phyloP scores from a whole-genome alignment of 2,329 filamentous ascomycete genomes.

The Rutstroemia sp. region DNA sequence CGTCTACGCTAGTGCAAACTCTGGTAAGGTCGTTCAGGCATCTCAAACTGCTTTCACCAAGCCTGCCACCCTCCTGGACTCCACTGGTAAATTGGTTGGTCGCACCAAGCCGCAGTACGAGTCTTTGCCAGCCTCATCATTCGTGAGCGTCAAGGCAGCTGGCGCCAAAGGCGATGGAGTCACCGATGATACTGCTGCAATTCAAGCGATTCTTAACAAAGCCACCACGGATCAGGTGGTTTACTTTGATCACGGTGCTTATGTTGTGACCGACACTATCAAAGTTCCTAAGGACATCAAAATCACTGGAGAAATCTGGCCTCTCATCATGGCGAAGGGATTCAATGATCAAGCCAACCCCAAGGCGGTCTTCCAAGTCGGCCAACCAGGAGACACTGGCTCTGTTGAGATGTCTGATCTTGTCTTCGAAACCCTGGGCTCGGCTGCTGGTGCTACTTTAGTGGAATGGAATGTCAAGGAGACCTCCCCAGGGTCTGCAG shows the following conservation, averaged over 20 bases:
- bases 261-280: slow-evolving; percentile 63
- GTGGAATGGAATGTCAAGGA: slow-evolving; percentile 85
- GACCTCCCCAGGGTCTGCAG: slow-evolving; percentile 58
- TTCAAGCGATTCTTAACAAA: slow-evolving; percentile 70
- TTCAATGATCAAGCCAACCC: slow-evolving; percentile 73
- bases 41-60: slow-evolving; percentile 47
- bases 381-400: slow-evolving; percentile 67
- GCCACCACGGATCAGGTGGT: slow-evolving; percentile 57
- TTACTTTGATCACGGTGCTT: slow-evolving; percentile 63
- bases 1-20: slow-evolving; percentile 46
- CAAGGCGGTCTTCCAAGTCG: slow-evolving; percentile 78
- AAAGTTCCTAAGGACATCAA: slow-evolving; percentile 71
- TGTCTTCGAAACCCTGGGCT: slow-evolving; percentile 71
- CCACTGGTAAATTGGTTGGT: slow-evolving; percentile 64
- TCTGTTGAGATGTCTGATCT: slow-evolving; percentile 82
- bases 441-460: slow-evolving; percentile 80
- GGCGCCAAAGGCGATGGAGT: slow-evolving; percentile 83
- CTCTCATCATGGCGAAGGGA: slow-evolving; percentile 78
- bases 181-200: slow-evolving; percentile 79
- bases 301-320: slow-evolving; percentile 89
- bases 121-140: slow-evolving; percentile 54
- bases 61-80: slow-evolving; percentile 57
- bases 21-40: slow-evolving; percentile 51
- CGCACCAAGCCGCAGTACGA: slow-evolving; percentile 88
- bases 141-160: slow-evolving; percentile 73